These are phyloP conservation scores for Pseudogymnoascus sp. DNA, from an alignment of 2,329 filamentous ascomycete genomes.

Conservation along the genomic window DNA sequence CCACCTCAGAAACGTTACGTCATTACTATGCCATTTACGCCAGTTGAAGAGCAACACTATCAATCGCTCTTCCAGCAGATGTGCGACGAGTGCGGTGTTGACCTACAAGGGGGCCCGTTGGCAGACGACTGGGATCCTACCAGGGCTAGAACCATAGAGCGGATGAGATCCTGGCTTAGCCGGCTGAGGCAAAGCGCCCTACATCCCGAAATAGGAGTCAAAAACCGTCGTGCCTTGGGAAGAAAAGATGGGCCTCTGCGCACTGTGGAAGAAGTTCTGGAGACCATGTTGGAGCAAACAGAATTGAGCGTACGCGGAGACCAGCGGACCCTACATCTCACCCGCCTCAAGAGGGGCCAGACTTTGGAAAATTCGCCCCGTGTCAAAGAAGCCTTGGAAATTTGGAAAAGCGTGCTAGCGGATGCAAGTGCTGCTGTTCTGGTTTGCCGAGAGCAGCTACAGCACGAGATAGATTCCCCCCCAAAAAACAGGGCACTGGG, in stretches of 20 bases:
- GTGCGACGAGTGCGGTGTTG: slow-evolving; percentile 61
- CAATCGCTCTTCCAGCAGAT: slow-evolving; percentile 67
- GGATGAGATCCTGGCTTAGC: slow-evolving; percentile 73
- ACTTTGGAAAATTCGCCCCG: slow-evolving; percentile 67
- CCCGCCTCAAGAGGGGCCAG: slow-evolving; percentile 71
- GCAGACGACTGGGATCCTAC: slow-evolving; percentile 54
- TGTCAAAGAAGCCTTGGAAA: slow-evolving; percentile 57
- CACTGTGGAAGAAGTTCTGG: slow-evolving; percentile 79
- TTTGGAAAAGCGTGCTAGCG: slow-evolving; percentile 57
- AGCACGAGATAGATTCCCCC: slow-evolving; percentile 36
- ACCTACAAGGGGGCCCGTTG: slow-evolving; percentile 55
- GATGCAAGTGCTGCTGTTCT: slow-evolving; percentile 47
- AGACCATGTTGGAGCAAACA: slow-evolving; percentile 85
- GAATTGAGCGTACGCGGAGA: slow-evolving; percentile 59
- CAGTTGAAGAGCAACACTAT: slow-evolving; percentile 88
- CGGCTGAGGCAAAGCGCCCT: slow-evolving; percentile 75
- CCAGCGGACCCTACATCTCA: slow-evolving; percentile 60
- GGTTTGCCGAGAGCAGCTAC: slow-evolving; percentile 57
- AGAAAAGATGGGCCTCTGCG: slow-evolving; percentile 60
- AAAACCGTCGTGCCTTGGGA: slow-evolving; percentile 57
- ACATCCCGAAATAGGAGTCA: slow-evolving; percentile 72
- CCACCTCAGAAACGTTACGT: slow-evolving; percentile 80
- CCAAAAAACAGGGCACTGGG: slow-evolving; percentile 18
- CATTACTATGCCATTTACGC: slow-evolving; percentile 82
- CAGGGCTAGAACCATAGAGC: slow-evolving; percentile 42